Percentiles rank a stretch among this genome's conserved stretches.
These are phyloP conservation scores for Penicillium sclerotigenum DNA, from an alignment of 2,329 filamentous ascomycete species.

Conservation along the genomic window DNA sequence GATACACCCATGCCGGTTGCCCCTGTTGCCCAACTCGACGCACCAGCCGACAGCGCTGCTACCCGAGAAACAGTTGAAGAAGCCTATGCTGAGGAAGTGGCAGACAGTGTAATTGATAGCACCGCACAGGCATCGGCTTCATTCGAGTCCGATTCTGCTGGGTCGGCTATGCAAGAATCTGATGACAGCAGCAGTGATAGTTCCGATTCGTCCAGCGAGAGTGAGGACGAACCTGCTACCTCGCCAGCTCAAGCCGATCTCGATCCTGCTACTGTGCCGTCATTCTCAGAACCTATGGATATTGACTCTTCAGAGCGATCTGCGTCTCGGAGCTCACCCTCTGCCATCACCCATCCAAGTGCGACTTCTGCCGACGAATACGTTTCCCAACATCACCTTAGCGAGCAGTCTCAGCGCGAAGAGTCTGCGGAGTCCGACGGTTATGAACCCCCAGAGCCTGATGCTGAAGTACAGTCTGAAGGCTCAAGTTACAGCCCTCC, in stretches of 20 bases:
- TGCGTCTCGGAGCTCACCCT: neutral
- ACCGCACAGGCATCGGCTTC: conserved; percentile 21
- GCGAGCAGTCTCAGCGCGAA: conserved; percentile 23
- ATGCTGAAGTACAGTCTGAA: conserved; percentile 24
- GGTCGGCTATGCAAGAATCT: conserved; percentile 42
- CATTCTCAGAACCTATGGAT: neutral
- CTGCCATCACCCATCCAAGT: conserved; percentile 7
- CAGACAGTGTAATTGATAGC: conserved; percentile 10
- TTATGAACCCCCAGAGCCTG: conserved; percentile 55
- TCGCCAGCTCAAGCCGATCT: conserved; percentile 14
- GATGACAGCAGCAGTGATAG: conserved; percentile 22
- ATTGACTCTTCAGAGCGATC: conserved; percentile 1
- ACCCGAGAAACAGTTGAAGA: conserved; percentile 5
- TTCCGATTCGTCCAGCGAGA: conserved; percentile 14
- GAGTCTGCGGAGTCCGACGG: conserved; percentile 46
- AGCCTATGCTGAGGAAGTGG: conserved; percentile 9
- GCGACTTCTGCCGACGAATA: conserved; percentile 12
- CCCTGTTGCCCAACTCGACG: neutral
- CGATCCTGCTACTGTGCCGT: neutral
- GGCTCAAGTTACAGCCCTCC: conserved; percentile 36
- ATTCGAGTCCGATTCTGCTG: conserved; percentile 26
- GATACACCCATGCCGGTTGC: neutral
- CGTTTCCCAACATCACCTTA: neutral
- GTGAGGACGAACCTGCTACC: conserved; percentile 17
- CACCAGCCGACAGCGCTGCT: neutral